Evolutionary conservation across 345 rosid genomes (phyloP), one percentile per base, ranked within the genome.

Genomic region (Mangifera indica): DNA sequence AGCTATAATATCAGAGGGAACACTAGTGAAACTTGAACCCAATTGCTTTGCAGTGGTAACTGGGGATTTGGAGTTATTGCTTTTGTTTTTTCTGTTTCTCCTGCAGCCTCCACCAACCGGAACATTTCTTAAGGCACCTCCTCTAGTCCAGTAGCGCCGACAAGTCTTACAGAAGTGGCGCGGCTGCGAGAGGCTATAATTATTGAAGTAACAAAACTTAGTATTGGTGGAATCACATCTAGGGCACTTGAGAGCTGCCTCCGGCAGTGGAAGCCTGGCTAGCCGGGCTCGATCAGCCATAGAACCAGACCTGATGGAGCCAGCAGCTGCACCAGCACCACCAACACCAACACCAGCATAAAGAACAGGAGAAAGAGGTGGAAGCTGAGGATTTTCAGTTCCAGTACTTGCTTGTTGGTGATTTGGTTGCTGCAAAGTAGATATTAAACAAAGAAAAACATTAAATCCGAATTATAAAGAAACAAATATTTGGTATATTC

Each of bases 61-160:
- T 12, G 76, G 21, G 2, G 88, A 73, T 64, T 85, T 80, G 63
- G 86, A 80, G 81, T 69, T 76, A 21, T 74, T 82, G 78, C 62
- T 80, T 79, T 80, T 85, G 79, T 60, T 86, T 74, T 87, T 91
- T 84, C 85, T 91, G 83, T 81, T 87, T 72, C 82, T 84, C 48
- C 94, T 79, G 79, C 92, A 85, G 3, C 97, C 88, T 22, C 97
- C 97, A 2, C 97, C 97, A 3, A 89, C 91, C 0, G 97, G 97
- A 57, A 89, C 92, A 71, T 75, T 89, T 67, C 97, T 81, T 22
- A 87, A 80, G 46, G 91, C 86, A 4, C 97, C 97, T 0, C 94
- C 97, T 45, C 77, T 70, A 22, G 97, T 91, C 97, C 97, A 91
- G 80, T 91, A 91, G 12, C 97, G 85, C 54, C 94, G 89, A 46